Base-by-base conservation (phyloP, 2,329 filamentous ascomycete genomes). In the Calonectria pteridis region DNA sequence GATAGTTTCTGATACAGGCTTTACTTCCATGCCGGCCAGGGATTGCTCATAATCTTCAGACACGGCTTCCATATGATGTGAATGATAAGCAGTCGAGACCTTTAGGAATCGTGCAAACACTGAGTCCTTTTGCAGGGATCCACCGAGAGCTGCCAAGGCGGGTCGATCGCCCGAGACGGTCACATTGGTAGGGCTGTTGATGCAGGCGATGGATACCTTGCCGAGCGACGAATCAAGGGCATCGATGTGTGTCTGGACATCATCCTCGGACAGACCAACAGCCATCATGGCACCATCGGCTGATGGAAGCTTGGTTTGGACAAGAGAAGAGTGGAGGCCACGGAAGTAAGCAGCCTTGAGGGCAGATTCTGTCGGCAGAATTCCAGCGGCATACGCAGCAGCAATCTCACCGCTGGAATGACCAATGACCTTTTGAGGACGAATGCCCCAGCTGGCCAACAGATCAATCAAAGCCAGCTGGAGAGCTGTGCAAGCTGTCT, bases 51-150 rank as follows among this genome's bases (percentile, higher is more conserved):
- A 89, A 4, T 86, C 84, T 14, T 86, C 85, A 3, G 87, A 86
- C 2, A 89, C 82, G 3, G 84, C 79, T 40, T 85, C 83, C 88
- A 90, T 89, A 73, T 88, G 87, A 67, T 86, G 84, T 0, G 88
- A 89, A 75, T 90, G 88, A 63, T 89, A 90, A 1, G 88, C 87
- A 3, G 85, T 85, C 20, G 87, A 85, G 11, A 89, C 85, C 26
- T 84, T 83, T 3, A 89, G 83, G 11, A 83, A 84, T 40, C 85
- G 83, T 49, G 85, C 85, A 75, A 89, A 88, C 1, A 87, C 73
- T 31, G 84, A 80, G 53, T 86, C 84, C 58, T 85, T 83, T 50
- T 87, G 81, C 40, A 86, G 63, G 11, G 49, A 62, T 1, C 63
- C 51, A 11, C 77, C 83, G 5, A 88, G 78, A 67, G 85, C 82